Base-by-base conservation (phyloP, 345 rosid genomes). In the Passiflora organensis region DNA sequence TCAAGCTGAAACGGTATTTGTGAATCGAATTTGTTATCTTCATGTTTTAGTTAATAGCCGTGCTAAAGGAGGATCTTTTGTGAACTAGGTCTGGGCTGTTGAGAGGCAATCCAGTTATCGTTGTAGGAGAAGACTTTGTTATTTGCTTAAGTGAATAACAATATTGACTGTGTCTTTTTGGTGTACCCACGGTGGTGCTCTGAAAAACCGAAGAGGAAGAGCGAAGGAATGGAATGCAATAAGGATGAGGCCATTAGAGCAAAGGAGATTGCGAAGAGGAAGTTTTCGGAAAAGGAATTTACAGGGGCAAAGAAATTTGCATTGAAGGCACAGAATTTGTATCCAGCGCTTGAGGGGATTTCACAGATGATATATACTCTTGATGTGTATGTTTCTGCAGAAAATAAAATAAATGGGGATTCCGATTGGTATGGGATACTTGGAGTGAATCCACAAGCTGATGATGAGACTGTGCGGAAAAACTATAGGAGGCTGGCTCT, bases 361-460 rank as follows among this genome's bases (percentile, higher is more conserved):
- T 23, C 67, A 10, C 76, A 73, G 42, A 64, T 77, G 78, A 10
- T 74, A 37, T 60, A 65, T 9, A 62, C 74, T 0, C 50, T 73
- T 14, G 73, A 77, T 32, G 76, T 77, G 38, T 53, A 67, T 61
- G 43, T 63, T 32, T 70, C 74, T 38, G 72, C 78, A 2, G 74
- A 74, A 59, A 71, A 65, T 41, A 71, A 50, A 63, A 46, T 69
- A 51, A 51, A 39, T 28, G 56, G 41, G 43, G 43, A 41, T 8
- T 41, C 70, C 14, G 84, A 90, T 64, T 90, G 97, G 97, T 87
- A 81, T 19, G 82, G 86, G 53, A 62, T 90, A 48, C 86, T 90
- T 24, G 85, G 88, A 42, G 76, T 73, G 10, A 77, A 66, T 38
- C 82, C 90, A 13, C 69, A 34, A 50, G 85, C 76, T 62, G 84